A percentile compares a stretch with the other conserved stretches of the same genome.
Conservation (phyloP, 1,139 yeast genomes). For the Hanseniaspora gamundiae region DNA sequence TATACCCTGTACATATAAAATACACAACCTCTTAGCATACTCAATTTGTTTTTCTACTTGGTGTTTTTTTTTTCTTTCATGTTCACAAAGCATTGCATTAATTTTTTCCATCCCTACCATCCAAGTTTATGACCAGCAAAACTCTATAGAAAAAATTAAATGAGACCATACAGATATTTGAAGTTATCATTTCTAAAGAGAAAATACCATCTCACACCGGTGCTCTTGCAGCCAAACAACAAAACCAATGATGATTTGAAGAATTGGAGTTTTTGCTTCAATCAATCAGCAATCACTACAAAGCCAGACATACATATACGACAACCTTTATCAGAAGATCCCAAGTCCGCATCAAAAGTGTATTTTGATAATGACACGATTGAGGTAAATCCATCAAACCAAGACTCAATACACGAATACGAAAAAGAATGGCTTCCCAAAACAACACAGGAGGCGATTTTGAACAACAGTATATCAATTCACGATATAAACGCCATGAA, state of each 20-base stretch:
- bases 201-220: not conserved
- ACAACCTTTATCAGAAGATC: constrained; percentile 8
- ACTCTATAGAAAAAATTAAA: not conserved
- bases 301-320: not conserved
- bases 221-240: constrained; percentile 3
- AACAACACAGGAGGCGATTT: constrained; percentile 12
- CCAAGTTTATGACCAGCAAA: not conserved
- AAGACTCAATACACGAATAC: constrained; percentile 10
- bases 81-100: not conserved
- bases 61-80: not conserved
- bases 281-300: not conserved
- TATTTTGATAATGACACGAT: no score
- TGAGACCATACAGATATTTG: not conserved
- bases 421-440: constrained; percentile 10
- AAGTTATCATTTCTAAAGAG: not conserved
- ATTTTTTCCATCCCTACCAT: no score
- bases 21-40: not conserved
- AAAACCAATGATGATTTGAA: constrained; percentile 10
- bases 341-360: no score
- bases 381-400: no score
- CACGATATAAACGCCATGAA: not conserved
- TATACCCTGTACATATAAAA: constrained; percentile 1
- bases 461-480: no score
- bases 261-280: constrained; percentile 9
- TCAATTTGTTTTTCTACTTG: not conserved